Evolutionary conservation across 768 basidiomycete genomes (phyloP).

Genomic region (Rhizopogon salebrosus): DNA sequence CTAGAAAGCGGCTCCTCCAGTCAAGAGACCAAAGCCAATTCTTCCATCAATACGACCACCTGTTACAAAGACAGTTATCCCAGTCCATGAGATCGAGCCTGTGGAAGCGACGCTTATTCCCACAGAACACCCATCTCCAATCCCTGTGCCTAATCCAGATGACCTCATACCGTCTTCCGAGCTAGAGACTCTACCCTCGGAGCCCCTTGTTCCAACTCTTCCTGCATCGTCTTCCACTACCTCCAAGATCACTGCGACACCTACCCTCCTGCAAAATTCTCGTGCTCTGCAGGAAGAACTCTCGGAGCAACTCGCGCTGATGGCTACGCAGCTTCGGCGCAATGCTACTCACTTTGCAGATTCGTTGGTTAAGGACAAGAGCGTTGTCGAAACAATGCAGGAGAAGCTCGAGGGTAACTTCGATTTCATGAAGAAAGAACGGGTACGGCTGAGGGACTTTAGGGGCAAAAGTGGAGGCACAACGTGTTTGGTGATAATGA

Average conservation of each 20-base stretch:
- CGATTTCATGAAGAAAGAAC: constrained; percentile 61
- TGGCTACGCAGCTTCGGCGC: constrained; percentile 84
- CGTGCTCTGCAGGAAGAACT: constrained; percentile 68
- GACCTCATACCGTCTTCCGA: constrained; percentile 40
- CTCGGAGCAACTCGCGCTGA: constrained; percentile 66
- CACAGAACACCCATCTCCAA: constrained; percentile 14
- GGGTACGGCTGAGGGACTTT: constrained; percentile 55
- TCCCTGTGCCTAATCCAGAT: constrained; percentile 6
- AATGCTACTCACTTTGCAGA: constrained; percentile 79
- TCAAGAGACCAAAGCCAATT: constrained; percentile 39
- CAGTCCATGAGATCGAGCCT: not conserved
- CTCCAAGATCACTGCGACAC: constrained; percentile 28
- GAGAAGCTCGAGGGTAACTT: constrained; percentile 72
- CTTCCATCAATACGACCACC: constrained; percentile 53
- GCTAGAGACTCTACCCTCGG: not conserved
- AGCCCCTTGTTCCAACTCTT: constrained; percentile 10
- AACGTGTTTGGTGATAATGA: constrained; percentile 64
- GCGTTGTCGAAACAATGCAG: constrained; percentile 59
- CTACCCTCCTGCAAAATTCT: constrained; percentile 49
- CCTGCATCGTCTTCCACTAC: constrained; percentile 25
- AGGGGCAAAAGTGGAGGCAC: constrained; percentile 61
- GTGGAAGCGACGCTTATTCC: constrained; percentile 20
- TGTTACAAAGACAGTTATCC: constrained; percentile 5
- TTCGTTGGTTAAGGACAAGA: constrained; percentile 69
- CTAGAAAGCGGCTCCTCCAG: constrained; percentile 39